A percentile compares a stretch with the other conserved stretches of the same genome.
These are phyloP conservation scores for Sordaria brevicollis DNA, from an alignment of 495 filamentous ascomycete genomes.

Conservation along the genomic window DNA sequence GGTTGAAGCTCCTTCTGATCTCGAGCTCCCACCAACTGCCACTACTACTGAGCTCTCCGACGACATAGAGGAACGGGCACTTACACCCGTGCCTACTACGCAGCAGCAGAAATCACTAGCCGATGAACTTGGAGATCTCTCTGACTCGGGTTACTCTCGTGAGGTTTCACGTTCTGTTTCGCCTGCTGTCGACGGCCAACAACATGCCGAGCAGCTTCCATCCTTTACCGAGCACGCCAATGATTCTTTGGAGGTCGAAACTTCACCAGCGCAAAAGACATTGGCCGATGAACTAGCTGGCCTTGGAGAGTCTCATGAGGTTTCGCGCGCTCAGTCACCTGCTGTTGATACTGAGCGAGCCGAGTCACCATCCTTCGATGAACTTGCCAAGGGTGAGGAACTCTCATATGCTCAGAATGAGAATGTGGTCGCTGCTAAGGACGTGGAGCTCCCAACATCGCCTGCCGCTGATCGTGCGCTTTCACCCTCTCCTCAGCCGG, in stretches of 20 bases:
- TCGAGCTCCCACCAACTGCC: background rate
- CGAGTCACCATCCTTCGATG: background rate
- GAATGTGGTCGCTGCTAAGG: background rate
- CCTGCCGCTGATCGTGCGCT: background rate
- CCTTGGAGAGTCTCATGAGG: background rate
- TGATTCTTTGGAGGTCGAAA: background rate
- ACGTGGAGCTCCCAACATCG: background rate
- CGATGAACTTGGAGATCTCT: background rate
- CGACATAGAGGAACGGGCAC: background rate
- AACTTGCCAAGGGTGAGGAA: background rate
- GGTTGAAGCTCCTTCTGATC: background rate
- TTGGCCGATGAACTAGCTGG: background rate
- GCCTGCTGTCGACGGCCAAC: background rate
- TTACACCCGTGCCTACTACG: background rate
- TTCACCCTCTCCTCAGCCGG: background rate
- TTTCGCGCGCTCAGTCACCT: background rate
- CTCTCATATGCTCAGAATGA: background rate
- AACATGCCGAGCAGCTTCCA: background rate
- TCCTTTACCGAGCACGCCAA: background rate
- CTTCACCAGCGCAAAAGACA: background rate
- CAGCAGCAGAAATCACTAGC: background rate
- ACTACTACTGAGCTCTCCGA: background rate
- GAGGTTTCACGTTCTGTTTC: background rate
- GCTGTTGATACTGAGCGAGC: background rate
- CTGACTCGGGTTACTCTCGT: background rate